phyloP scores from a whole-genome alignment of 306 rosid genomes.

The barrel medic (Medicago truncatula) region DNA sequence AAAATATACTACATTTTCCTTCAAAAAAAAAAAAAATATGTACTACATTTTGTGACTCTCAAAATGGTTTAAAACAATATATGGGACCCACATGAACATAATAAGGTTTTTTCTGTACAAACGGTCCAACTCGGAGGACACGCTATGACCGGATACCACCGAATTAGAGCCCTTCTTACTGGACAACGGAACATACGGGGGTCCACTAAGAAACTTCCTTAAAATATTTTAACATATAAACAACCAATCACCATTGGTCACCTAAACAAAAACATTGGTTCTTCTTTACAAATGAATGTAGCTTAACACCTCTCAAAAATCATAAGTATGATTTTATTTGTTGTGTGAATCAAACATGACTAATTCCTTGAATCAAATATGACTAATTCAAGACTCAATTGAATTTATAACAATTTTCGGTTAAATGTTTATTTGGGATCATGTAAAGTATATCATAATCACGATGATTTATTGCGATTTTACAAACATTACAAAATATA shows the following conservation, averaged over 20 bases:
- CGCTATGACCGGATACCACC: constrained; percentile 12
- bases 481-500: too few relatives aligned
- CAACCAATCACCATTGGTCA: constrained; percentile 12
- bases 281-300: constrained; percentile 23
- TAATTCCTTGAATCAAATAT: too few relatives aligned
- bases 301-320: not conserved
- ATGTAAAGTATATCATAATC: too few relatives aligned
- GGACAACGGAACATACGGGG: constrained; percentile 34
- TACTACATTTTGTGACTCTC: too few relatives aligned
- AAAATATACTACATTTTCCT: too few relatives aligned
- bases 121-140: constrained; percentile 35
- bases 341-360: too few relatives aligned
- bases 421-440: too few relatives aligned
- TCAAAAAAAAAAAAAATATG: too few relatives aligned
- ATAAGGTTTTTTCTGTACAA: not conserved
- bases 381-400: too few relatives aligned
- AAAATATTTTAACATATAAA: not conserved
- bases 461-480: too few relatives aligned
- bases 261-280: not conserved
- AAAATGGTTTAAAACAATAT: not conserved
- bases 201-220: constrained; percentile 49
- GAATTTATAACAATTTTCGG: too few relatives aligned
- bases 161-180: constrained; percentile 18
- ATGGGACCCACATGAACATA: not conserved
- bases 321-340: too few relatives aligned